Percentiles rank a stretch among this genome's conserved stretches.
phyloP scores from a whole-genome alignment of 345 rosid genomes.

The Brassica incana region DNA sequence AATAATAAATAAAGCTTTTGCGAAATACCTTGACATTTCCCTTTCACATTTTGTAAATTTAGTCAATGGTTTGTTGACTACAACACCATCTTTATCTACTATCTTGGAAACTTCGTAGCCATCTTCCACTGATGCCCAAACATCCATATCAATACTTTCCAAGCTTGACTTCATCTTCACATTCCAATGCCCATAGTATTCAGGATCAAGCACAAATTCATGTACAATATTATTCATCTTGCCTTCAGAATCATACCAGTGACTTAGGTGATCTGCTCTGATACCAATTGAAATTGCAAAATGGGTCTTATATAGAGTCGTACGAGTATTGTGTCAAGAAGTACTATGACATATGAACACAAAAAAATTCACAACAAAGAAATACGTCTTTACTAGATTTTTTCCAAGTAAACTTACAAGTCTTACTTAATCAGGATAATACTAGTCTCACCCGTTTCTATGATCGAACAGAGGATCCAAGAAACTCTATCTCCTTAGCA shows the following conservation, averaged over 20 bases:
- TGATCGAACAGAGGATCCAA: too few relatives aligned
- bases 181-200: background rate
- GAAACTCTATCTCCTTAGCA: too few relatives aligned
- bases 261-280: background rate
- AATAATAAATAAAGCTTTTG: background rate
- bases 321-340: too few relatives aligned
- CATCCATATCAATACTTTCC: background rate
- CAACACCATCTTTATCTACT: background rate
- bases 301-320: too few relatives aligned
- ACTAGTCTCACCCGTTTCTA: too few relatives aligned
- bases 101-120: background rate
- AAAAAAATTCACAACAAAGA: too few relatives aligned
- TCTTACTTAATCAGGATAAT: too few relatives aligned
- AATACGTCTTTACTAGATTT: too few relatives aligned
- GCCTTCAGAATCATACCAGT: background rate
- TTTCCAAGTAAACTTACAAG: too few relatives aligned
- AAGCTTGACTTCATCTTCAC: background rate
- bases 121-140: background rate
- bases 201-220: background rate
- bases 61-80: too few relatives aligned
- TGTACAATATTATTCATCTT: background rate
- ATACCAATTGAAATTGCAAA: background rate
- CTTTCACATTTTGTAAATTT: too few relatives aligned
- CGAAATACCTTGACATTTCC: background rate
- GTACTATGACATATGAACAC: too few relatives aligned